Percentiles rank a stretch among this genome's conserved stretches.
Evolutionary conservation across 1,284 basidiomycete genomes (phyloP).

Genomic region (Serendipita sp.): DNA sequence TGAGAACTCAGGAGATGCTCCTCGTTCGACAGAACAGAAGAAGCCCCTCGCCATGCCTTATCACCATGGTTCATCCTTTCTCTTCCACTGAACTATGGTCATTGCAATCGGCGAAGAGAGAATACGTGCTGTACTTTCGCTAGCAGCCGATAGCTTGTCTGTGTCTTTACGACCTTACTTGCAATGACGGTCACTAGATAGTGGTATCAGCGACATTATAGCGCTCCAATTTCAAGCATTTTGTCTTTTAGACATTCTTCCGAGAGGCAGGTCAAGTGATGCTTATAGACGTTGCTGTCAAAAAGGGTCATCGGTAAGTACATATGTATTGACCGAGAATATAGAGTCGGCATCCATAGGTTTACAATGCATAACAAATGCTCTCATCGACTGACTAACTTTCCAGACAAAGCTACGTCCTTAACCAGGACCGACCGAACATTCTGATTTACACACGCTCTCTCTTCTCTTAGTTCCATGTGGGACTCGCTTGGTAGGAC

Average conservation of each 20-base stretch:
- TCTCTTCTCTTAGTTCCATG: conserved; percentile 31
- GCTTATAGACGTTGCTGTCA: background rate
- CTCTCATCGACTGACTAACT: background rate
- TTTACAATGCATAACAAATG: background rate
- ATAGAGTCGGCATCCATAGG: background rate
- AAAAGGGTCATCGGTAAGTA: background rate
- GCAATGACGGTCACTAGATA: conserved; percentile 2
- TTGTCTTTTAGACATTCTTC: conserved; percentile 6
- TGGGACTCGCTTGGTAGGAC: conserved; percentile 39
- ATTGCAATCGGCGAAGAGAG: background rate
- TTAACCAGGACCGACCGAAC: background rate
- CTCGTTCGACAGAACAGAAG: background rate
- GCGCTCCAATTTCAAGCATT: background rate
- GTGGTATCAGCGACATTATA: conserved; percentile 2
- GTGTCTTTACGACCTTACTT: background rate
- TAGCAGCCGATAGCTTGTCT: background rate
- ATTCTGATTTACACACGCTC: background rate
- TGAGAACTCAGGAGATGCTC: background rate
- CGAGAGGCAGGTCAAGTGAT: background rate
- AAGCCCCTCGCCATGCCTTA: background rate
- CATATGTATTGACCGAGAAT: background rate
- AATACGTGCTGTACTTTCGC: conserved; percentile 2
- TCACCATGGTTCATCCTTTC: background rate
- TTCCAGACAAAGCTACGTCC: background rate
- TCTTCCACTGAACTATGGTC: background rate